phyloP scores from a whole-genome alignment of 345 rosid species.

The Aquilaria sinensis region DNA sequence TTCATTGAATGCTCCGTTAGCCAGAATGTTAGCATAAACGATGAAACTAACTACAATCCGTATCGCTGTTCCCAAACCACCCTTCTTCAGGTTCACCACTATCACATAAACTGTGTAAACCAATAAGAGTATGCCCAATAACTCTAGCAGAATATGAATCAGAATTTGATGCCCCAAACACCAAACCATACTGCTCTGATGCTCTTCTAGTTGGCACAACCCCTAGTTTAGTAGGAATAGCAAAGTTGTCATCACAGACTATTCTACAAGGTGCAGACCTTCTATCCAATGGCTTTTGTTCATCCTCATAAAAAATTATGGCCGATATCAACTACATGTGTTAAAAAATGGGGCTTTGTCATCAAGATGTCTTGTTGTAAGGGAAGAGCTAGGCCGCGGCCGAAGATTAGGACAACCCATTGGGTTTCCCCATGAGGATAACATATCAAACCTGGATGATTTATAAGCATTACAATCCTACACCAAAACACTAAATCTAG shows the following conservation, averaged over 20 bases:
- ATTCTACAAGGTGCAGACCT: conserved; percentile 50
- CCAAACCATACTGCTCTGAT: conserved; percentile 22
- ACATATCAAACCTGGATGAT: conserved; percentile 51
- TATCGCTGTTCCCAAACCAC: conserved; percentile 58
- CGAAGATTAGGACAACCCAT: conserved; percentile 52
- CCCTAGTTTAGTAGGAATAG: conserved; percentile 30
- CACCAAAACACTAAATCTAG: not conserved
- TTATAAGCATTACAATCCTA: conserved; percentile 44
- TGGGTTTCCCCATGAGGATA: conserved; percentile 53
- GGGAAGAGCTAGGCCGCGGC: conserved; percentile 58
- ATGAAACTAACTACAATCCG: conserved; percentile 85
- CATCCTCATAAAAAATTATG: conserved; percentile 76
- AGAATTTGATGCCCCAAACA: conserved; percentile 20
- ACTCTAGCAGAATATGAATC: conserved; percentile 30
- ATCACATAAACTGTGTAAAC: conserved; percentile 93
- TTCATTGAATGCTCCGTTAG: conserved; percentile 80
- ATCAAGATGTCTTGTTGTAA: conserved; percentile 53
- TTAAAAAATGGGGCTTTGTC: conserved; percentile 63
- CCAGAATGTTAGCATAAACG: conserved; percentile 84
- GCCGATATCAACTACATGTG: conserved; percentile 46
- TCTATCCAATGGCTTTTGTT: conserved; percentile 76
- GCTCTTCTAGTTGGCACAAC: conserved; percentile 30
- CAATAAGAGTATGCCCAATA: conserved; percentile 59
- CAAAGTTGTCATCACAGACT: conserved; percentile 54
- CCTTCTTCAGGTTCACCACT: conserved; percentile 79